These are phyloP conservation scores for Seiridium unicorne DNA, from an alignment of 2,329 filamentous ascomycete species.

Conservation along the genomic window DNA sequence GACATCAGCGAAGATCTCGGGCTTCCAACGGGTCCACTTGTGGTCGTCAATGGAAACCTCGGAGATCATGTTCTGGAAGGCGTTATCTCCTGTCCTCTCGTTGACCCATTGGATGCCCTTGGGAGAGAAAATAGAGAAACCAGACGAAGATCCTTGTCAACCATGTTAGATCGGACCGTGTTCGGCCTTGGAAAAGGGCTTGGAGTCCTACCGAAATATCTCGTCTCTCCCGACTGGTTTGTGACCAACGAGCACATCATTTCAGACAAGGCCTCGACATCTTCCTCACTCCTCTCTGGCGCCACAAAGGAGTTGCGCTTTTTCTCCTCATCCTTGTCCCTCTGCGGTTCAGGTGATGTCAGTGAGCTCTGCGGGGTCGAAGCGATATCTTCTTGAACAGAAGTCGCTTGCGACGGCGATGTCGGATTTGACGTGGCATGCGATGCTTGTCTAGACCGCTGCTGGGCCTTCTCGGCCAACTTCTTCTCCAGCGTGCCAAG, in stretches of 20 bases:
- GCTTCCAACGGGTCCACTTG: slow-evolving; percentile 97
- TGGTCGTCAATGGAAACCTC: slow-evolving; percentile 89
- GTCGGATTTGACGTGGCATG: slow-evolving; percentile 48
- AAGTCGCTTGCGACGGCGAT: slow-evolving; percentile 48
- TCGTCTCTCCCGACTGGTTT: slow-evolving; percentile 89
- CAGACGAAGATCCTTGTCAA: slow-evolving; percentile 79
- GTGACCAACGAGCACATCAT: slow-evolving; percentile 99
- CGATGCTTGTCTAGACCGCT: slow-evolving; percentile 45
- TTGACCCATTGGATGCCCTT: slow-evolving; percentile 99
- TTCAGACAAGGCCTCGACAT: slow-evolving; percentile 87
- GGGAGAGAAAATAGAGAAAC: slow-evolving; percentile 97
- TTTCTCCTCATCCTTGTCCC: slow-evolving; percentile 30
- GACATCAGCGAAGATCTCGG: slow-evolving; percentile 92
- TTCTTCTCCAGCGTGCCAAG: slow-evolving; percentile 84
- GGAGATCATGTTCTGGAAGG: slow-evolving; percentile 92
- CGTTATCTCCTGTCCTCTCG: slow-evolving; percentile 91
- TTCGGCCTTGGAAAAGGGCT: neutral
- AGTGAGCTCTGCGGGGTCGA: slow-evolving; percentile 54
- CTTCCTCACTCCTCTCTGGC: slow-evolving; percentile 50
- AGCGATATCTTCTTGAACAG: slow-evolving; percentile 38
- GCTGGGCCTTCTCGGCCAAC: slow-evolving; percentile 55
- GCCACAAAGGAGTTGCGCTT: slow-evolving; percentile 39
- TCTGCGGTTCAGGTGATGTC: slow-evolving; percentile 49
- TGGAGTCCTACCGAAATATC: slow-evolving; percentile 76
- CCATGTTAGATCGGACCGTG: neutral